phyloP scores from a whole-genome alignment of 2,329 filamentous ascomycete species.

The Orbilia quercus region DNA sequence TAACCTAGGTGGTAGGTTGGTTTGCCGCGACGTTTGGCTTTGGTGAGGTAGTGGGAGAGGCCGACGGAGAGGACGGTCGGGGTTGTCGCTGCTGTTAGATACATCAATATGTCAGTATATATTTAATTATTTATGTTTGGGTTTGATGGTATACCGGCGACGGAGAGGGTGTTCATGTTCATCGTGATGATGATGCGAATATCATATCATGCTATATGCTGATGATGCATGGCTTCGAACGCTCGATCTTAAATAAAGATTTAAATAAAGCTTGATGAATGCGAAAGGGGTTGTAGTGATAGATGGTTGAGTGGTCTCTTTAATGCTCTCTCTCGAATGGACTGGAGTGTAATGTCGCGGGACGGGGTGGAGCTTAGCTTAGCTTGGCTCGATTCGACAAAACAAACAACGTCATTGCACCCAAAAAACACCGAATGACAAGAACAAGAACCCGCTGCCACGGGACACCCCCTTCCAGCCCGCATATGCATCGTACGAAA shows the following conservation, averaged over 20 bases:
- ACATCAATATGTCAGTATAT: not conserved
- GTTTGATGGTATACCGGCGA: slow-evolving; percentile 67
- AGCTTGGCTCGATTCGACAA: not conserved
- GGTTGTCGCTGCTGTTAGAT: slow-evolving; percentile 74
- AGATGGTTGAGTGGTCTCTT: slow-evolving; percentile 1
- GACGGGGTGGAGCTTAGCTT: slow-evolving; percentile 3
- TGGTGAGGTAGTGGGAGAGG: slow-evolving; percentile 87
- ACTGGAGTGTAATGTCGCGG: slow-evolving; percentile 12
- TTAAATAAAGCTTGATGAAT: too few species aligned
- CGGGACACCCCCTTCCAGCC: slow-evolving; percentile 7
- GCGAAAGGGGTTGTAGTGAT: not conserved
- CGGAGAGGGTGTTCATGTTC: slow-evolving; percentile 75
- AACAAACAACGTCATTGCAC: not conserved
- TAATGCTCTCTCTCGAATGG: not conserved
- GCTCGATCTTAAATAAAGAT: not conserved
- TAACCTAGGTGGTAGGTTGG: slow-evolving; percentile 93
- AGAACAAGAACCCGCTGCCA: slow-evolving; percentile 17
- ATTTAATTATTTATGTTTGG: not conserved
- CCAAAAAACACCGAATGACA: not conserved
- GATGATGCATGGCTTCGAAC: not conserved
- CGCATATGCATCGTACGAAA: slow-evolving; percentile 10
- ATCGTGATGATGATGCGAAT: slow-evolving; percentile 63
- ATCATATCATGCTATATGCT: slow-evolving; percentile 1
- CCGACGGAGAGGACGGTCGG: slow-evolving; percentile 88
- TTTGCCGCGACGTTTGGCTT: slow-evolving; percentile 80